Percentiles rank a stretch among this genome's conserved stretches.
Conservation (phyloP, 352 stramenopile species). For the Phytophthora hibernalis region DNA sequence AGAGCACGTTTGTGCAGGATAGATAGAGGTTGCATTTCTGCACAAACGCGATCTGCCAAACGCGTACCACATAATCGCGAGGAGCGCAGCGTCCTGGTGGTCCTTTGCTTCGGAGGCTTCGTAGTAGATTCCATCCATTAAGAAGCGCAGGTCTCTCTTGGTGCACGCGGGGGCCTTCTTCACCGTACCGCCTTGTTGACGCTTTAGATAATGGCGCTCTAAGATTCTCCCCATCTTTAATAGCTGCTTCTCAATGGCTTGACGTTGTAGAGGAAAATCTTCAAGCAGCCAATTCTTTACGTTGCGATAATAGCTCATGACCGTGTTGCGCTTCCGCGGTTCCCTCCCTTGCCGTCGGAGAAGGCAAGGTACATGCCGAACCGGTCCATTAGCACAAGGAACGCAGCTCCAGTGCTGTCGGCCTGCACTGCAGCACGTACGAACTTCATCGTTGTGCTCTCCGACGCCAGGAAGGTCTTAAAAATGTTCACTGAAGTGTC, state of each 20-base stretch:
- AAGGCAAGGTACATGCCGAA: slow-evolving; percentile 15
- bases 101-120: neutral
- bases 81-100: slow-evolving; percentile 23
- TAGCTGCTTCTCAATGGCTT: neutral
- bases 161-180: slow-evolving; percentile 8
- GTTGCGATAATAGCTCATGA: slow-evolving; percentile 14
- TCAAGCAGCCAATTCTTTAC: slow-evolving; percentile 20
- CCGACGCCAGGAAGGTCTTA: neutral
- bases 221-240: slow-evolving; percentile 10
- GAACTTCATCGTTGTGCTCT: neutral
- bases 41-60: slow-evolving; percentile 19
- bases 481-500: neutral
- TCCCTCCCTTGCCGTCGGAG: neutral
- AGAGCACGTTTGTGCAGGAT: slow-evolving; percentile 5
- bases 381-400: slow-evolving; percentile 1
- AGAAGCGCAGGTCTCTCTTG: neutral
- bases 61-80: slow-evolving; percentile 20
- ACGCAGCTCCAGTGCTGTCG: neutral
- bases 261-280: slow-evolving; percentile 1
- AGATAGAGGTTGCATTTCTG: slow-evolving; percentile 21
- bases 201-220: slow-evolving; percentile 8
- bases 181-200: too few relatives aligned
- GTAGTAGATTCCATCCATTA: neutral
- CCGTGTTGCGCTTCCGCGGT: neutral
- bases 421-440: neutral